Conservation (phyloP, 768 basidiomycete genomes). For the Lactarius sp. region DNA sequence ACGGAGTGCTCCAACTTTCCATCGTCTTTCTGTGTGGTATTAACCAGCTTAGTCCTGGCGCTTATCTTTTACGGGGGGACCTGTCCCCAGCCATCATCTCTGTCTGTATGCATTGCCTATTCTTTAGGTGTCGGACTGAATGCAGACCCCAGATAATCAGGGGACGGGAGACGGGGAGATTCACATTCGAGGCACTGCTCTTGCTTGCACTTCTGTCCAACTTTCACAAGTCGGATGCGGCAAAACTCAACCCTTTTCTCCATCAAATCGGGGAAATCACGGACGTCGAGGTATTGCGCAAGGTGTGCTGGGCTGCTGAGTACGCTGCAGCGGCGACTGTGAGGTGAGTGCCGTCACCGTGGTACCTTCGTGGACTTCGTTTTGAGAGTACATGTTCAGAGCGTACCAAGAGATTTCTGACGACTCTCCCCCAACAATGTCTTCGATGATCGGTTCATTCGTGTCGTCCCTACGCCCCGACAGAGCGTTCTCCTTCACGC, state of each 20-base stretch:
- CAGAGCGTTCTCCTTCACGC: constrained; percentile 44
- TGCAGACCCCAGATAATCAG: constrained; percentile 46
- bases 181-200: constrained; percentile 54
- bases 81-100: constrained; percentile 51
- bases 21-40: constrained; percentile 56
- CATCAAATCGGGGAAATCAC: constrained; percentile 44
- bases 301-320: constrained; percentile 52
- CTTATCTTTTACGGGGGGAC: constrained; percentile 61
- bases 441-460: constrained; percentile 48
- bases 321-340: constrained; percentile 47
- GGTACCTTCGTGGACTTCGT: not conserved
- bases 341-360: constrained; percentile 37
- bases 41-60: constrained; percentile 62
- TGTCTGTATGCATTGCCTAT: constrained; percentile 34
- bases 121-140: not conserved
- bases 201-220: constrained; percentile 61
- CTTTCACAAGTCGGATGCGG: constrained; percentile 69
- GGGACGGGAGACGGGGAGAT: constrained; percentile 48
- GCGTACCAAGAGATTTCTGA: constrained; percentile 52
- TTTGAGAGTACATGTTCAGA: constrained; percentile 32
- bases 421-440: constrained; percentile 47
- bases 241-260: constrained; percentile 63
- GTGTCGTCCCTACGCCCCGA: constrained; percentile 51
- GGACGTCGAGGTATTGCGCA: constrained; percentile 50
- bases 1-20: constrained; percentile 52